Base-by-base conservation (phyloP, 2,329 filamentous ascomycete genomes). In the Teratosphaeria zuluensis region DNA sequence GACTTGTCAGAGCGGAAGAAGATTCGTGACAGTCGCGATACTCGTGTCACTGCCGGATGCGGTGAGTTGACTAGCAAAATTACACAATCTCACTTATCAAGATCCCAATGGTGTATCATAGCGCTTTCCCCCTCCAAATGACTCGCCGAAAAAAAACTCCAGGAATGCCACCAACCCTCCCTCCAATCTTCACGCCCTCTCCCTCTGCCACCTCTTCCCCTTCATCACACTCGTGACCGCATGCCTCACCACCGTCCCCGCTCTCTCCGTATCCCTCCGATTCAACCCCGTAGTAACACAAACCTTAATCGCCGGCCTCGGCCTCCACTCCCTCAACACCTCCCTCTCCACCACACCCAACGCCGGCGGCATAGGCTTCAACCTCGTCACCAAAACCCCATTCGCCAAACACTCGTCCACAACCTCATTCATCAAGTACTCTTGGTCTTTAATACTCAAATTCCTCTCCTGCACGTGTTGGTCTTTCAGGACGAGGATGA, bases 191-290 rank as follows among this genome's bases (percentile, higher is more conserved):
- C 31, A 38, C 28, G 11, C 11, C 53, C 42, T 38, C 30, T 35
- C 53, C 54, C 31, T 55, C 63, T 67, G 65, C 70, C 70, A 73
- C 62, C 72, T 74, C 64, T 66, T 70, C 55, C 70, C 65, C 66
- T 79, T 82, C 81, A 99, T 85, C 61, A 97, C 85, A 77, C 96
- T 96, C 56, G 92, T 95, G 65, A 97, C 89, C 14, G 94, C 92
- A 75, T 96, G 92, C 61, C 92, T 82, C 65, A 99, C 92, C 9
- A 84, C 86, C 7, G 87, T 85, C 14, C 92, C 94, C 0, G 94
- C 90, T 78, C 95, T 96, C 77, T 99, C 95, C 57, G 92, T 88
- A 73, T 99, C 94, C 77, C 95, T 96, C 79, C 89, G 95, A 28
- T 89, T 88, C 62, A 99, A 77, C 1, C 89, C 94, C 4, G 84